phyloP scores from a whole-genome alignment of 2,329 filamentous ascomycete genomes.

The Malbranchea cinnamomea region DNA sequence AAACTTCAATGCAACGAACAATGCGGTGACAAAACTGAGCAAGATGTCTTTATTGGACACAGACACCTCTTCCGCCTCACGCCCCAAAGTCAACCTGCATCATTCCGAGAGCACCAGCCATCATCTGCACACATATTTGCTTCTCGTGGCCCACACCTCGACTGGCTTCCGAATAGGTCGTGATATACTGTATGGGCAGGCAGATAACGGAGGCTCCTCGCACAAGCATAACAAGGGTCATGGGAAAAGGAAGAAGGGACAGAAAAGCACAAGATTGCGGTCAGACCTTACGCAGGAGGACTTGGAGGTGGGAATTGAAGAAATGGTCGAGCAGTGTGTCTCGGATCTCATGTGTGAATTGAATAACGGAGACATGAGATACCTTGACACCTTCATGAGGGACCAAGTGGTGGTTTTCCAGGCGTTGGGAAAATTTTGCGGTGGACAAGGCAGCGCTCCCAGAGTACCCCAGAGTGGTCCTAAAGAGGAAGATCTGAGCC shows the following conservation, averaged over 20 bases:
- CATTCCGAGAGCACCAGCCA: constrained; percentile 30
- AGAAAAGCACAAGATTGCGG: background rate
- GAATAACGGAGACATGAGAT: constrained; percentile 23
- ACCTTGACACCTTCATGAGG: constrained; percentile 40
- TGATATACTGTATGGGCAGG: constrained; percentile 38
- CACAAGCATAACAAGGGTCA: constrained; percentile 10
- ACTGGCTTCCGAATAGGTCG: constrained; percentile 35
- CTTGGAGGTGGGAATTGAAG: constrained; percentile 15
- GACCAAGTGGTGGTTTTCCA: constrained; percentile 48
- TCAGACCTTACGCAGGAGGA: constrained; percentile 6
- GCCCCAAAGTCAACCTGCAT: constrained; percentile 13
- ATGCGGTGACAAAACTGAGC: no score
- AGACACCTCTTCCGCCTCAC: background rate
- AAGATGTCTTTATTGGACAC: background rate
- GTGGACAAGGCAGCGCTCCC: constrained; percentile 4
- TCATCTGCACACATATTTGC: constrained; percentile 35
- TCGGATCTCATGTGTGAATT: constrained; percentile 32
- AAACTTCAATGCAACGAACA: background rate
- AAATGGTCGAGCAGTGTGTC: constrained; percentile 31
- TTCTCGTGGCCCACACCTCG: constrained; percentile 39
- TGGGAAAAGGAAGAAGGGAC: constrained; percentile 6
- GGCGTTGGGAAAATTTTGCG: constrained; percentile 32
- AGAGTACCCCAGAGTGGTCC: constrained; percentile 12
- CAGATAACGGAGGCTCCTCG: no score
- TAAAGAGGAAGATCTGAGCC: constrained; percentile 18